phyloP scores from a whole-genome alignment of 495 filamentous ascomycete species.

The Umbilicaria muhlenbergii region DNA sequence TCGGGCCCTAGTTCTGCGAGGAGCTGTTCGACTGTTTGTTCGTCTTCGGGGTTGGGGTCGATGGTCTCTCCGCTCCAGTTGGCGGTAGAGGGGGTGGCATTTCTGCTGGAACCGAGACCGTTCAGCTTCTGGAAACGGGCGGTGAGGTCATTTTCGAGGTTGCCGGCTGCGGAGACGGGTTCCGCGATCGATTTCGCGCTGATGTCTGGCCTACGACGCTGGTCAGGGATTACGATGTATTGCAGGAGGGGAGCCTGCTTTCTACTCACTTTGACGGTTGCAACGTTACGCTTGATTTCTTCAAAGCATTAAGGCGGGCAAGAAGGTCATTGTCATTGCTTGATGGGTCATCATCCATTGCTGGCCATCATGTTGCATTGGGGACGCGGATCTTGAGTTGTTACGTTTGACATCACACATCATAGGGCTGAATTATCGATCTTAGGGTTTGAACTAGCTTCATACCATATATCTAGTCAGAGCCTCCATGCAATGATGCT shows the following conservation, averaged over 20 bases:
- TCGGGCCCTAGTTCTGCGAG: slow-evolving; percentile 16
- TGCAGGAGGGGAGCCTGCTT: no score
- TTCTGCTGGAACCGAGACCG: no score
- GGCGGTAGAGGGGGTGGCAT: no score
- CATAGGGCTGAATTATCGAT: no score
- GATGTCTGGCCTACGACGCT: not conserved
- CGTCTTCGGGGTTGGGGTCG: slow-evolving; percentile 10
- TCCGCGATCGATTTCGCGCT: not conserved
- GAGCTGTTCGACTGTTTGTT: slow-evolving; percentile 16
- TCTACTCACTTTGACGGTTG: no score
- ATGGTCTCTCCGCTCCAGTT: not conserved
- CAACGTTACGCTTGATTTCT: slow-evolving; percentile 11
- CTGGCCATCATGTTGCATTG: no score
- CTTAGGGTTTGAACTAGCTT: no score
- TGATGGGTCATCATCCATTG: slow-evolving; percentile 4
- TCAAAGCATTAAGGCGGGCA: slow-evolving; percentile 17
- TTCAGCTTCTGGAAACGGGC: slow-evolving; percentile 12
- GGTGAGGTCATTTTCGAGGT: slow-evolving; percentile 12
- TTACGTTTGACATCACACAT: no score
- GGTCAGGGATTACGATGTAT: not conserved
- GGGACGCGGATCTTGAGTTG: no score
- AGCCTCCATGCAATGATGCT: no score
- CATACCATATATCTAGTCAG: no score
- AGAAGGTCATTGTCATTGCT: slow-evolving; percentile 15
- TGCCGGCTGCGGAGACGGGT: not conserved